A percentile compares a stretch with the other conserved stretches of the same genome.
phyloP scores from a whole-genome alignment of 2,329 filamentous ascomycete genomes.

The Coniosporium tulheliwenetii region DNA sequence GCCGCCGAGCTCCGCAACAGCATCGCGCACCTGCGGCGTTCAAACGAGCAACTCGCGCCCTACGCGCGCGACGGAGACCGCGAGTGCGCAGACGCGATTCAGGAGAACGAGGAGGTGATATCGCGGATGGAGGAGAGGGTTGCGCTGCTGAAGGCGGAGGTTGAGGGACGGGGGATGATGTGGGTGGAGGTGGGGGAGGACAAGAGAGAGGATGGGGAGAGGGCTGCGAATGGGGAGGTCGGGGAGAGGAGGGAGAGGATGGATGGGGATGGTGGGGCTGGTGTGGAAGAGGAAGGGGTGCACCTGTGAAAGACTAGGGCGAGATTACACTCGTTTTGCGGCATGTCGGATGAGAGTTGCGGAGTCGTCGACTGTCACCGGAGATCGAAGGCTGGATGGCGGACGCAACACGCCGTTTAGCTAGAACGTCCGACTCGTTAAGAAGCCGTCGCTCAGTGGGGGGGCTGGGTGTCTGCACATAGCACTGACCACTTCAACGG shows the following conservation, averaged over 20 bases:
- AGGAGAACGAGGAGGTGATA: slow-evolving; percentile 56
- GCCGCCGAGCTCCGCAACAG: slow-evolving; percentile 61
- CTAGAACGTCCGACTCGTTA: no score
- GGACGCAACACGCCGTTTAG: no score
- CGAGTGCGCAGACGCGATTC: slow-evolving; percentile 59
- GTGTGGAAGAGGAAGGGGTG: slow-evolving; percentile 41
- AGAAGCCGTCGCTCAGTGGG: no score
- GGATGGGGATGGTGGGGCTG: slow-evolving; percentile 30
- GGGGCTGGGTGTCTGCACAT: no score
- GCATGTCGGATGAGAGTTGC: no score
- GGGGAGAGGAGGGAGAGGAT: slow-evolving; percentile 33
- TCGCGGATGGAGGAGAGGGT: slow-evolving; percentile 52
- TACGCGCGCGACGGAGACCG: slow-evolving; percentile 50
- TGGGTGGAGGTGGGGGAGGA: slow-evolving; percentile 27
- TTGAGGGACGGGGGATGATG: slow-evolving; percentile 42
- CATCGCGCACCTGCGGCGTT: slow-evolving; percentile 57
- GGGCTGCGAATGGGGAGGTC: slow-evolving; percentile 9
- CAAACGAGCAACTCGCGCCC: slow-evolving; percentile 56
- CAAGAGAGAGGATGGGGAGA: neutral
- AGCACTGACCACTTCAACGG: no score
- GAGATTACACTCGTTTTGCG: no score
- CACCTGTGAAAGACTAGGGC: slow-evolving; percentile 34
- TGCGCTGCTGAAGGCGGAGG: slow-evolving; percentile 46
- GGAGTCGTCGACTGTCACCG: no score
- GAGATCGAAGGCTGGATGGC: no score